A percentile compares a stretch with the other conserved stretches of the same genome.
Conservation (phyloP, 306 rosid species). For the Arachis hypogaea region DNA sequence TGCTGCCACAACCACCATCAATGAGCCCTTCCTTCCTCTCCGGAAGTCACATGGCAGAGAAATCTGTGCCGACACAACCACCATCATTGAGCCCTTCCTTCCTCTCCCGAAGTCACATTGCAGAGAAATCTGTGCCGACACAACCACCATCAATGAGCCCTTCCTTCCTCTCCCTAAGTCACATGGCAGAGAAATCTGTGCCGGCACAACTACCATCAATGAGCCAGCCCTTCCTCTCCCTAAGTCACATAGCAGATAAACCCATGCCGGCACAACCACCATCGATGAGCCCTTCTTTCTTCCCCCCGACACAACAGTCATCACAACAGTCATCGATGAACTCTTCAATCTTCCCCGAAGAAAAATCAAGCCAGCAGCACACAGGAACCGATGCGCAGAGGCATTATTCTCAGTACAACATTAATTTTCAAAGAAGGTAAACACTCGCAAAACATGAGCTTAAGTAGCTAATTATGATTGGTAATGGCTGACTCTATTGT, state of each 20-base stretch:
- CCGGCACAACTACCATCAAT: conserved; percentile 43
- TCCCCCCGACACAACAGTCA: conserved; percentile 17
- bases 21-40: no score
- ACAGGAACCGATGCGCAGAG: conserved; percentile 50
- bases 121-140: conserved; percentile 50
- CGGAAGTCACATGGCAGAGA: no score
- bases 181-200: conserved; percentile 46
- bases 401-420: conserved; percentile 40
- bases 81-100: no score
- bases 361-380: conserved; percentile 35
- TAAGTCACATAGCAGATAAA: conserved; percentile 38
- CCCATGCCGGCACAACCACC: conserved; percentile 45
- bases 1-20: no score
- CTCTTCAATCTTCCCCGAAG: conserved; percentile 44
- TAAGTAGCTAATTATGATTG: conserved; percentile 12
- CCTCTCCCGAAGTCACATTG: neutral
- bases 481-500: conserved; percentile 12
- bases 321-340: conserved; percentile 42
- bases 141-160: conserved; percentile 42
- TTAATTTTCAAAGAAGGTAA: conserved; percentile 54
- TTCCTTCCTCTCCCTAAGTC: conserved; percentile 34
- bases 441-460: conserved; percentile 28
- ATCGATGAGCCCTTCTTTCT: conserved; percentile 43
- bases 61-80: no score
- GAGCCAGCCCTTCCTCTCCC: conserved; percentile 43